These are phyloP conservation scores for Naganishia kalamii DNA, from an alignment of 768 basidiomycete genomes.

Conservation along the genomic window DNA sequence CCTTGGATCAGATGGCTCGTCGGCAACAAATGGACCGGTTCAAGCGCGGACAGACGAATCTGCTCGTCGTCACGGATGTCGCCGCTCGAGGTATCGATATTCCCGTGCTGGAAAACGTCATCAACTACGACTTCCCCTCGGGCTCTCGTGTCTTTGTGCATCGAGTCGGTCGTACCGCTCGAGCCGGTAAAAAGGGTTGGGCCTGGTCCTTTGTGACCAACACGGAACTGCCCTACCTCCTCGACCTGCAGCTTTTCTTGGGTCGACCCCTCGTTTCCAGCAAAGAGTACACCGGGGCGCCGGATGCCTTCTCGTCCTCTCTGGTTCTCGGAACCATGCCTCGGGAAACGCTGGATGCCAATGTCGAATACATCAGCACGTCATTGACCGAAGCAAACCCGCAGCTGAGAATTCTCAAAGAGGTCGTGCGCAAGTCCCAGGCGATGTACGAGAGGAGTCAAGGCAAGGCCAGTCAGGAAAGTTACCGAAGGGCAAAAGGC, in stretches of 20 bases:
- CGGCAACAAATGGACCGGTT: slow-evolving; percentile 86
- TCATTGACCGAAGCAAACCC: slow-evolving; percentile 49
- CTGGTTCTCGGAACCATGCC: slow-evolving; percentile 77
- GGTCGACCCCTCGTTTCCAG: slow-evolving; percentile 62
- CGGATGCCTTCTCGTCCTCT: slow-evolving; percentile 62
- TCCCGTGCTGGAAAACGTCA: slow-evolving; percentile 87
- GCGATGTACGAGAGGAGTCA: slow-evolving; percentile 89
- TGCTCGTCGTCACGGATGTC: slow-evolving; percentile 95
- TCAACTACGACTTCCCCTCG: slow-evolving; percentile 97
- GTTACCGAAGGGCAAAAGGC: slow-evolving; percentile 82
- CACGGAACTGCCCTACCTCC: slow-evolving; percentile 76
- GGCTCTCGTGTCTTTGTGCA: slow-evolving; percentile 90
- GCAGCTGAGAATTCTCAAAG: slow-evolving; percentile 58
- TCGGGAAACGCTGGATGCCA: slow-evolving; percentile 70
- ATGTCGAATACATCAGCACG: slow-evolving; percentile 63
- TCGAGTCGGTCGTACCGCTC: slow-evolving; percentile 91
- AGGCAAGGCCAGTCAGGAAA: slow-evolving; percentile 76
- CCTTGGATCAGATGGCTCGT: slow-evolving; percentile 85
- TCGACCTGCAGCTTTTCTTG: slow-evolving; percentile 89
- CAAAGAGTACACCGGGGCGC: slow-evolving; percentile 51
- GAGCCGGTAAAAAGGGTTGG: slow-evolving; percentile 90
- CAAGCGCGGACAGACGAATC: slow-evolving; percentile 65
- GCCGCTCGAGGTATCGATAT: slow-evolving; percentile 98
- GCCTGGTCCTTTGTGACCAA: slow-evolving; percentile 91
- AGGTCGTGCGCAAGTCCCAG: slow-evolving; percentile 83